These are phyloP conservation scores for Podospora sp. DNA, from an alignment of 495 filamentous ascomycete species.

Conservation along the genomic window DNA sequence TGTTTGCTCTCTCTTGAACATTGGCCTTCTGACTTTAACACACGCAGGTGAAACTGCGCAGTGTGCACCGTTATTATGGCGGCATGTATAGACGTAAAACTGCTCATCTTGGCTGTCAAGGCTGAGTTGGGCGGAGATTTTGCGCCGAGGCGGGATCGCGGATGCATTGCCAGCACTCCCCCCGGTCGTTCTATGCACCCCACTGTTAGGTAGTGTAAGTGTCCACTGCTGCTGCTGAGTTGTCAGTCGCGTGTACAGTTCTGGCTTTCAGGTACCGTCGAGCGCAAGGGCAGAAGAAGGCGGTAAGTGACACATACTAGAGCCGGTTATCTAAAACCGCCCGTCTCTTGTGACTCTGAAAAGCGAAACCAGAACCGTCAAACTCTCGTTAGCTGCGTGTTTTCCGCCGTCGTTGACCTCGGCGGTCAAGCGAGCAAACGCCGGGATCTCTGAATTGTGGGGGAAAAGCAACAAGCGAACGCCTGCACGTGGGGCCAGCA, in stretches of 20 bases:
- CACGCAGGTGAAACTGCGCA: neutral
- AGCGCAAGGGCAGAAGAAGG: neutral
- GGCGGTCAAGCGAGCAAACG: neutral
- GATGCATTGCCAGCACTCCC: conserved; percentile 19
- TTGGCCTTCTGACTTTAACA: neutral
- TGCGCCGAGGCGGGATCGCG: conserved; percentile 4
- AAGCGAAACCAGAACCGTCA: neutral
- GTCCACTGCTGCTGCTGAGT: too few relatives aligned
- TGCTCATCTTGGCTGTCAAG: neutral
- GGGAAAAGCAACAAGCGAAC: neutral
- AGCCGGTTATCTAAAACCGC: neutral
- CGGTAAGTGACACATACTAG: neutral
- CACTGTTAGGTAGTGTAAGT: neutral
- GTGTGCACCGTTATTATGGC: neutral
- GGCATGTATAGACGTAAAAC: neutral
- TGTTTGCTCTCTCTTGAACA: neutral
- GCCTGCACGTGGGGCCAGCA: neutral
- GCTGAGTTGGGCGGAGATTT: conserved; percentile 5
- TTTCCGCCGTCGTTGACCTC: neutral
- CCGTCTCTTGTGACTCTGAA: neutral
- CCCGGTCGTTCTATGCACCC: conserved; percentile 13
- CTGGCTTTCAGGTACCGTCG: neutral
- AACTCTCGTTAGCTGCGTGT: neutral
- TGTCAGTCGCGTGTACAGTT: too few relatives aligned
- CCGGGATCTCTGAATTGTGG: neutral